phyloP scores from a whole-genome alignment of 2,329 filamentous ascomycete genomes.

The Pseudopyrenochaeta lycopersici region DNA sequence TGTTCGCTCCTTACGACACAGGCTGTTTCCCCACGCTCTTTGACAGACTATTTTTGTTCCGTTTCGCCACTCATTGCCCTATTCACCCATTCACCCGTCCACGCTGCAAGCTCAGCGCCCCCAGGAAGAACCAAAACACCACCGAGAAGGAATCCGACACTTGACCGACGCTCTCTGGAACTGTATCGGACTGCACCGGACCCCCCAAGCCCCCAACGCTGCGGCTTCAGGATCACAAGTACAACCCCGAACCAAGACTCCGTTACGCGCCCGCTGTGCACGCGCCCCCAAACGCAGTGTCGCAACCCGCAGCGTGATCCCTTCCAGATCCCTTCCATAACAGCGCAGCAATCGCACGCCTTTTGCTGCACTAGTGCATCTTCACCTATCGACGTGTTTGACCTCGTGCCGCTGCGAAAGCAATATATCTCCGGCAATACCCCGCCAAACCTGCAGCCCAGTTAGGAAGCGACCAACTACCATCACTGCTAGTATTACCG shows the following conservation, averaged over 20 bases:
- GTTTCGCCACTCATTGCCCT: slow-evolving; percentile 20
- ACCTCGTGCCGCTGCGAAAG: slow-evolving; percentile 30
- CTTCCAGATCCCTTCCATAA: slow-evolving; percentile 29
- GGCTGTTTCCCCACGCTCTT: slow-evolving; percentile 47
- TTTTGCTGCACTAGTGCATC: slow-evolving; percentile 26
- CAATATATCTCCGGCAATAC: slow-evolving; percentile 49
- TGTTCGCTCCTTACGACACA: slow-evolving; percentile 54
- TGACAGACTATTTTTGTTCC: slow-evolving; percentile 43
- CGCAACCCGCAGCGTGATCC: slow-evolving; percentile 31
- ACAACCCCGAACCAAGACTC: slow-evolving; percentile 30
- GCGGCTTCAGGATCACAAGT: slow-evolving; percentile 39
- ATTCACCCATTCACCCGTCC: slow-evolving; percentile 21
- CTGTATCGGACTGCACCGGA: slow-evolving; percentile 10
- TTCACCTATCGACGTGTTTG: slow-evolving; percentile 22
- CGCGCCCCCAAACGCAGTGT: slow-evolving; percentile 31
- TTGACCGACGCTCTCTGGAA: slow-evolving; percentile 15
- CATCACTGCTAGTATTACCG: slow-evolving; percentile 36
- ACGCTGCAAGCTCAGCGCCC: slow-evolving; percentile 42
- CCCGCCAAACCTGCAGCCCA: slow-evolving; percentile 41
- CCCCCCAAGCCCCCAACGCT: slow-evolving; percentile 20
- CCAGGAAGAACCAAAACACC: slow-evolving; percentile 24
- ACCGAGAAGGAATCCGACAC: slow-evolving; percentile 20
- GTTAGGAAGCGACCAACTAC: slow-evolving; percentile 37
- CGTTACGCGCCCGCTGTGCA: slow-evolving; percentile 37
- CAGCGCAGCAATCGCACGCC: slow-evolving; percentile 28